A percentile compares a stretch with the other conserved stretches of the same genome.
These are phyloP conservation scores for Cercis canadensis DNA, from an alignment of 306 rosid species.

Conservation along the genomic window DNA sequence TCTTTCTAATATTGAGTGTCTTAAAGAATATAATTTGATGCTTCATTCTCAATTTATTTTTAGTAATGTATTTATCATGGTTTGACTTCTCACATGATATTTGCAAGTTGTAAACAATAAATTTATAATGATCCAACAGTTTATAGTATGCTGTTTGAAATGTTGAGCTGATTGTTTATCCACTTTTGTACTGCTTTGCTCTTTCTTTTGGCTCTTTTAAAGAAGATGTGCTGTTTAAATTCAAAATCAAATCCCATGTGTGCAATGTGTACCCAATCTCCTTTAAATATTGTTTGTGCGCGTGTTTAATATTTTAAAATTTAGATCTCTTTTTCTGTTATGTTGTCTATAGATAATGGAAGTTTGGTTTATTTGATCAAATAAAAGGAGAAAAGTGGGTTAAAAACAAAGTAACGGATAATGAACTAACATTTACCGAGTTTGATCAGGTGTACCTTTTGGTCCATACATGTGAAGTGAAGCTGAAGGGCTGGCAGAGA, in stretches of 20 bases:
- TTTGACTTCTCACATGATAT: conserved; percentile 22
- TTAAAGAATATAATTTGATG: conserved; percentile 29
- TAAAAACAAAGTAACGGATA: conserved; percentile 38
- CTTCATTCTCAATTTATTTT: conserved; percentile 24
- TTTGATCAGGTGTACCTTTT: conserved; percentile 81
- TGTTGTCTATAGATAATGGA: conserved; percentile 31
- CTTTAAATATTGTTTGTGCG: not conserved
- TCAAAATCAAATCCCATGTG: conserved; percentile 21
- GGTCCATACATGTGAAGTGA: conserved; percentile 79
- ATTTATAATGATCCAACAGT: not conserved
- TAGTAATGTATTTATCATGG: conserved; percentile 4
- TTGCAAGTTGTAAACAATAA: conserved; percentile 13
- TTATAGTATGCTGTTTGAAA: too few relatives aligned
- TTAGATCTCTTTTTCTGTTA: not conserved
- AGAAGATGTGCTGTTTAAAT: conserved; percentile 24
- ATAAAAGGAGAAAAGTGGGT: conserved; percentile 11
- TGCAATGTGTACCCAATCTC: conserved; percentile 13
- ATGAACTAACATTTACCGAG: conserved; percentile 34
- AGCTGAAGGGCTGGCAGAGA: conserved; percentile 59
- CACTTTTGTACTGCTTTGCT: too few relatives aligned
- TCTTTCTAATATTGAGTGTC: conserved; percentile 27
- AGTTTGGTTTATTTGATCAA: conserved; percentile 19
- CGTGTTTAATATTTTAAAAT: conserved; percentile 16
- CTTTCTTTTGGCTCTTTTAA: too few relatives aligned
- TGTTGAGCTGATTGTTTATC: too few relatives aligned